Evolutionary conservation across 2,329 filamentous ascomycete species (phyloP).

Genomic region (Tolypocladium guangdongense): DNA sequence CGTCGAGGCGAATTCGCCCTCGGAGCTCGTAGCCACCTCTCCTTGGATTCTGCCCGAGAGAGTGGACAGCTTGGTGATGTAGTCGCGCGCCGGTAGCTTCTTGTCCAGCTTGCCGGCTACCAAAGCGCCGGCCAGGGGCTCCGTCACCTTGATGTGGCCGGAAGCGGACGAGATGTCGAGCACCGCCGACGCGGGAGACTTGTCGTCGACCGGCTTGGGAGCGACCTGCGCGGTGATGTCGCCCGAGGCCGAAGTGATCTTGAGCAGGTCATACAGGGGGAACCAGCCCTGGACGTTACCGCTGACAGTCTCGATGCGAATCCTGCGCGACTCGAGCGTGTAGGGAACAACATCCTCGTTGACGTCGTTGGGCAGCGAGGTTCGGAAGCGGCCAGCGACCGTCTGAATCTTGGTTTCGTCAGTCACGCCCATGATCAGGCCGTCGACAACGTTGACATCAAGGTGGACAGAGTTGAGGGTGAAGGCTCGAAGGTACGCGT

Average conservation of each 20-base stretch:
- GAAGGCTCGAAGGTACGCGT: conserved; percentile 26
- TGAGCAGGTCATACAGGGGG: conserved; percentile 38
- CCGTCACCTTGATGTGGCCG: conserved; percentile 28
- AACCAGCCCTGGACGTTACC: conserved; percentile 36
- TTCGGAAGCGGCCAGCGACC: conserved; percentile 22
- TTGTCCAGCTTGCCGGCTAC: conserved; percentile 8
- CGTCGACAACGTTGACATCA: conserved; percentile 27
- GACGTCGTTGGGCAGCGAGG: conserved; percentile 17
- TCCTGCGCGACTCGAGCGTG: conserved; percentile 29
- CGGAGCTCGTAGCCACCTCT: conserved; percentile 27
- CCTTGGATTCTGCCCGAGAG: conserved; percentile 32
- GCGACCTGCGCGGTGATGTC: conserved; percentile 27
- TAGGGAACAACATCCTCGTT: conserved; percentile 22
- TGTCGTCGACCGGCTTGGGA: conserved; percentile 25
- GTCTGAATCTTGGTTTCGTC: conserved; percentile 21
- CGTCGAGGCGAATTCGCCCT: conserved; percentile 23
- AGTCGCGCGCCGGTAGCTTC: conserved; percentile 34
- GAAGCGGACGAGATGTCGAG: conserved; percentile 32
- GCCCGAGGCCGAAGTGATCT: conserved; percentile 33
- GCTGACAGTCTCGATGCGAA: conserved; percentile 30
- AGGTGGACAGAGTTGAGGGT: conserved; percentile 26
- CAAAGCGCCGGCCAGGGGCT: conserved; percentile 23
- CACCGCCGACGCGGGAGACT: conserved; percentile 25
- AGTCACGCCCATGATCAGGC: conserved; percentile 23
- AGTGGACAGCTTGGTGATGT: conserved; percentile 31